Percentiles rank a stretch among this genome's conserved stretches.
These are phyloP conservation scores for Vicia faba DNA, from an alignment of 306 rosid genomes.

Conservation along the genomic window DNA sequence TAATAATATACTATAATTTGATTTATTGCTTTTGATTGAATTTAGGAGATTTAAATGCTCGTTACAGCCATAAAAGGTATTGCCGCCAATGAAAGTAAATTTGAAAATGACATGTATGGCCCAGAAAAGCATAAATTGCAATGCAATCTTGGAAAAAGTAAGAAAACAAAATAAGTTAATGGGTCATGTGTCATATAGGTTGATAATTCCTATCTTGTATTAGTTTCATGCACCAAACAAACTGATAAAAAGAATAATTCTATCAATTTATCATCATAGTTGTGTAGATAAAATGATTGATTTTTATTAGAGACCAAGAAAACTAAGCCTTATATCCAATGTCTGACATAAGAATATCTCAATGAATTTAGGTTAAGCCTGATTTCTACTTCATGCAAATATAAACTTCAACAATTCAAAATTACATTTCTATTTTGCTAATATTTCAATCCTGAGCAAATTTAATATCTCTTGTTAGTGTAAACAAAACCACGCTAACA, in stretches of 20 bases:
- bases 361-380: too few relatives aligned
- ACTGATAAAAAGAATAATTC: background rate
- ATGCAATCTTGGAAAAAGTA: conserved; percentile 4
- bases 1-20: too few relatives aligned
- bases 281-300: conserved; percentile 10
- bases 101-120: too few relatives aligned
- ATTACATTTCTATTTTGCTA: conserved; percentile 15
- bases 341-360: background rate
- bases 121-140: too few relatives aligned
- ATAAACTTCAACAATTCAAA: background rate
- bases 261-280: conserved; percentile 19
- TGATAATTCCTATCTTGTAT: conserved; percentile 16
- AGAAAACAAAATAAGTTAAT: conserved; percentile 28
- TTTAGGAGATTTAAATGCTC: too few relatives aligned
- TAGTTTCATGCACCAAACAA: conserved; percentile 5
- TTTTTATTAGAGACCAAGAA: conserved; percentile 29
- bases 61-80: too few relatives aligned
- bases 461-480: conserved; percentile 37
- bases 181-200: conserved; percentile 32
- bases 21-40: too few relatives aligned
- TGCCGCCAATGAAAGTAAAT: too few relatives aligned
- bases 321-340: conserved; percentile 9
- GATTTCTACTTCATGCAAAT: background rate
- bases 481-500: too few relatives aligned
- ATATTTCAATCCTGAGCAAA: conserved; percentile 18